Evolutionary conservation across 306 rosid species (phyloP).

Genomic region (Crotalaria pallida): DNA sequence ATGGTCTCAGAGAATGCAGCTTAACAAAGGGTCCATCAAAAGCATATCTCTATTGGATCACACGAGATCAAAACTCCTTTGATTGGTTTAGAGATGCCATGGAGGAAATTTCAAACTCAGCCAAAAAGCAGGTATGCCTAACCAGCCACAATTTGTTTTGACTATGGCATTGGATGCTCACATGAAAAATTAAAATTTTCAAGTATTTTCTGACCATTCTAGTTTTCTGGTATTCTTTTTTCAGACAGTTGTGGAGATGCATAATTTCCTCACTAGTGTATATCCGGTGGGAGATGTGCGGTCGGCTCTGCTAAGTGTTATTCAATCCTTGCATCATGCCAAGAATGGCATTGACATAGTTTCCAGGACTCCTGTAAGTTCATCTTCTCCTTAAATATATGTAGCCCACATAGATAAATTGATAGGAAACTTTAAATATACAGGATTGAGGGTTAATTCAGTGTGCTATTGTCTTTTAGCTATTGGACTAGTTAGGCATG

Average conservation of each 20-base stretch:
- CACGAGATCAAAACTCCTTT: conserved; percentile 87
- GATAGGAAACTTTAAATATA: not conserved
- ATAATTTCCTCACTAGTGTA: conserved; percentile 73
- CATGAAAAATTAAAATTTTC: not conserved
- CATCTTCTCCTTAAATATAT: conserved; percentile 17
- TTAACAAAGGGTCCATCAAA: conserved; percentile 50
- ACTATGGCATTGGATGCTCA: not conserved
- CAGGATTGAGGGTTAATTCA: not conserved
- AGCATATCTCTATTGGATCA: conserved; percentile 83
- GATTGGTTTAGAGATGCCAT: conserved; percentile 85
- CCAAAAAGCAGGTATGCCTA: conserved; percentile 51
- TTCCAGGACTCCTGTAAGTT: conserved; percentile 66
- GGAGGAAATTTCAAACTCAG: conserved; percentile 52
- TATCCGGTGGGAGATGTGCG: conserved; percentile 68
- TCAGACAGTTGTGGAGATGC: conserved; percentile 66
- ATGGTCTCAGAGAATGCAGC: conserved; percentile 43
- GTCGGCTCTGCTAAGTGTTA: conserved; percentile 58
- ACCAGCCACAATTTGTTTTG: not conserved
- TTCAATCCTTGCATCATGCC: conserved; percentile 64
- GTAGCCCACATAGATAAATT: not conserved
- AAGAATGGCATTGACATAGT: conserved; percentile 67
- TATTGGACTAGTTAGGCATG: not conserved
- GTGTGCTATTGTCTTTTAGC: not conserved
- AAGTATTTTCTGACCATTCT: conserved; percentile 23
- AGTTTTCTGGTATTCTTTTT: conserved; percentile 19